Evolutionary conservation across 1,284 basidiomycete genomes (phyloP).

Genomic region (Tylopilus orsonianus): DNA sequence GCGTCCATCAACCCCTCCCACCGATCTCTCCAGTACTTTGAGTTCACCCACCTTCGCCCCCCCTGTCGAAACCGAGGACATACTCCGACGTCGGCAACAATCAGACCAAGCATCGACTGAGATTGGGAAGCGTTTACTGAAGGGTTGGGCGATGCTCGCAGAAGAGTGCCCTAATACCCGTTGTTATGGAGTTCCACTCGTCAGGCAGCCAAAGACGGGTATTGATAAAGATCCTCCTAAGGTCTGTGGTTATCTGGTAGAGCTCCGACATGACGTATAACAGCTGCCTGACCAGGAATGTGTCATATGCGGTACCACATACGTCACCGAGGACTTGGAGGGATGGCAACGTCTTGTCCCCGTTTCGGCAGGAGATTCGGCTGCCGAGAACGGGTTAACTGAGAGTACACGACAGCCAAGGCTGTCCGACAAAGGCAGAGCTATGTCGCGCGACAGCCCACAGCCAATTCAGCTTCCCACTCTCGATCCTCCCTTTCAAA

Average conservation of each 20-base stretch:
- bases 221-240: slow-evolving; percentile 62
- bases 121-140: slow-evolving; percentile 72
- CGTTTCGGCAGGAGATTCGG: slow-evolving; percentile 18
- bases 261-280: slow-evolving; percentile 8
- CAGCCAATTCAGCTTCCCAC: slow-evolving; percentile 35
- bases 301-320: slow-evolving; percentile 67
- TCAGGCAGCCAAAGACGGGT: slow-evolving; percentile 65
- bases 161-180: slow-evolving; percentile 70
- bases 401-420: slow-evolving; percentile 11
- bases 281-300: slow-evolving; percentile 57
- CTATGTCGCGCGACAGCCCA: slow-evolving; percentile 24
- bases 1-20: slow-evolving; percentile 69
- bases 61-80: slow-evolving; percentile 62
- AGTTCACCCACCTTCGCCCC: slow-evolving; percentile 62
- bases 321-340: slow-evolving; percentile 54
- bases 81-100: slow-evolving; percentile 67
- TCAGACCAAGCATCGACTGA: slow-evolving; percentile 76
- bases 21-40: slow-evolving; percentile 60
- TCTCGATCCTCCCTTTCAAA: slow-evolving; percentile 30
- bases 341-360: slow-evolving; percentile 51
- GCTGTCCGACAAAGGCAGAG: slow-evolving; percentile 9
- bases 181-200: slow-evolving; percentile 74
- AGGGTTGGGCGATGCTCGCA: slow-evolving; percentile 82
- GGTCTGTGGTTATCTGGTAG: slow-evolving; percentile 38
- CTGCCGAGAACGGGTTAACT: slow-evolving; percentile 6